phyloP scores from a whole-genome alignment of 805 yeast species.

The Kuraishia piskuri region DNA sequence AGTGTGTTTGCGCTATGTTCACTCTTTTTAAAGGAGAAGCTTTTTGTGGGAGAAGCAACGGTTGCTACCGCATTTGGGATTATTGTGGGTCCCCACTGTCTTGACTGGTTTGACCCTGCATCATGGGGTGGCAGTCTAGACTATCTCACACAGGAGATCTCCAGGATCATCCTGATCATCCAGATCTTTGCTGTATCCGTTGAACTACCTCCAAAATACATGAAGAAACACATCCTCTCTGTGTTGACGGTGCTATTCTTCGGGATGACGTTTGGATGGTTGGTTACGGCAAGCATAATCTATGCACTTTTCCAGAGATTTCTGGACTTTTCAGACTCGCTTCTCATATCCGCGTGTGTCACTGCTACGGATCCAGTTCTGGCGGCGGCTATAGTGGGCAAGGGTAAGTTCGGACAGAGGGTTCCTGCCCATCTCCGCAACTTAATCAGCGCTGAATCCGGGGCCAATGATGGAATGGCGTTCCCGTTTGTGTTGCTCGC shows the following conservation, averaged over 20 bases:
- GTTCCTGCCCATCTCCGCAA: slow-evolving; percentile 92
- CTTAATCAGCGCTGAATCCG: slow-evolving; percentile 76
- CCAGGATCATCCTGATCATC: slow-evolving; percentile 73
- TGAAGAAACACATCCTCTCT: slow-evolving; percentile 76
- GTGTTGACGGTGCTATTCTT: slow-evolving; percentile 70
- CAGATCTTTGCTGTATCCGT: slow-evolving; percentile 95
- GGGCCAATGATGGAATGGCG: slow-evolving; percentile 94
- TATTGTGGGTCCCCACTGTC: slow-evolving; percentile 81
- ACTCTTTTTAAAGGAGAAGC: slow-evolving; percentile 69
- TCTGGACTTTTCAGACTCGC: slow-evolving; percentile 60
- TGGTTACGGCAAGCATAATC: slow-evolving; percentile 68
- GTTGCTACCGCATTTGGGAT: slow-evolving; percentile 81
- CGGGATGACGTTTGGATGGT: slow-evolving; percentile 89
- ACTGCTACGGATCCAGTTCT: slow-evolving; percentile 95
- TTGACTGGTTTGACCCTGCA: slow-evolving; percentile 75
- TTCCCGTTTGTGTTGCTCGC: slow-evolving; percentile 80
- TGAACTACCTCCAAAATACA: slow-evolving; percentile 82
- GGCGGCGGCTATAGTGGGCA: slow-evolving; percentile 94
- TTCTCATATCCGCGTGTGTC: slow-evolving; percentile 76
- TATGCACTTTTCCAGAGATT: slow-evolving; percentile 66
- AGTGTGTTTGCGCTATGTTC: slow-evolving; percentile 76
- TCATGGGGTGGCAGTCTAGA: slow-evolving; percentile 78
- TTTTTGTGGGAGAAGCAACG: slow-evolving; percentile 87
- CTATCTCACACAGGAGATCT: slow-evolving; percentile 71
- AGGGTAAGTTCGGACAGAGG: slow-evolving; percentile 82